Base-by-base conservation (phyloP, 2,329 filamentous ascomycete genomes). In the Diaporthe citri region DNA sequence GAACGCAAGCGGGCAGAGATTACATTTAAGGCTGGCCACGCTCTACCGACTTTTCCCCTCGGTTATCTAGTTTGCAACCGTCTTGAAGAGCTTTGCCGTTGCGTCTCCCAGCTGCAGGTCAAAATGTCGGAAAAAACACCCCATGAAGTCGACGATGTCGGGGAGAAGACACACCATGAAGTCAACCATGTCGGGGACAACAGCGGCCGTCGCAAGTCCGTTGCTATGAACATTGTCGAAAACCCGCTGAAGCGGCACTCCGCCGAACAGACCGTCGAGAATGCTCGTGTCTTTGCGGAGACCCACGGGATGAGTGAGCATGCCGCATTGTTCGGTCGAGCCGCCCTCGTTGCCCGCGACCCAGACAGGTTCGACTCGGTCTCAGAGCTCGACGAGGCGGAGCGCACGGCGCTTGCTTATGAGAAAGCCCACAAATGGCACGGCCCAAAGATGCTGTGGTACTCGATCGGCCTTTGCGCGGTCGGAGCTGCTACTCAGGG, bases 331-430 rank as follows among this genome's bases (percentile, higher is more conserved):
- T 87, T 95, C 70, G 87, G 89, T 70, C 93, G 92, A 79, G 94
- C 93, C 46, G 94, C 94, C 4, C 86, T 96, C 15, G 89, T 95
- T 25, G 94, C 94, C 3, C 93, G 94, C 81, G 90, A 93, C 78
- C 93, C 93, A 0, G 84, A 85, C 12, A 86, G 87, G 41, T 94
- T 86, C 81, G 92, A 94, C 74, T 85, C 87, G 46, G 87, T 95
- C 55, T 83, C 82, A 5, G 79, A 82, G 20, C 78, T 86, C 1
- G 71, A 76, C 2, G 80, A 81, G 0, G 78, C 80, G 89, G 93
- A 94, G 80, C 89, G 91, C 74, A 84, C 87, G 28, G 87, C 86
- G 17, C 86, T 96, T 25, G 85, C 86, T 55, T 86, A 91, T 74
- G 93, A 95, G 82, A 86, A 88, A 46, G 85, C 90, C 36, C 92